Conservation (phyloP, 306 rosid species). For the Morella rubra region DNA sequence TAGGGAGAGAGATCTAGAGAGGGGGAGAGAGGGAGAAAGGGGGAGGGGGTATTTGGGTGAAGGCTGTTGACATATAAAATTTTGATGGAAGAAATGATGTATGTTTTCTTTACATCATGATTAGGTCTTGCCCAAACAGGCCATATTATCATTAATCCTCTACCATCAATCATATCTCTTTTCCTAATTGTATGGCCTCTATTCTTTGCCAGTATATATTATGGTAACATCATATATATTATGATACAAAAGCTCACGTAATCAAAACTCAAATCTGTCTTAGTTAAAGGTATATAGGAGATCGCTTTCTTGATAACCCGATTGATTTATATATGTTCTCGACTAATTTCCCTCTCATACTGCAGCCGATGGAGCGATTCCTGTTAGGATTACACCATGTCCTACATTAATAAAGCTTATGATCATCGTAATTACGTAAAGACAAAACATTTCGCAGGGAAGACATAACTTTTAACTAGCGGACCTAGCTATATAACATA, state of each 20-base stretch:
- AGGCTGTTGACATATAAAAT: background rate
- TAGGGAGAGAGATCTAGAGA: too few relatives aligned
- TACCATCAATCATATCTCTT: background rate
- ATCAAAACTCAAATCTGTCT: background rate
- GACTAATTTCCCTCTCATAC: too few relatives aligned
- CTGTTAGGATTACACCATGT: too few relatives aligned
- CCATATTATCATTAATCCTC: conserved; percentile 18
- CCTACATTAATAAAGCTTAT: background rate
- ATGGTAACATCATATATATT: background rate
- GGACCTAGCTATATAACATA: background rate
- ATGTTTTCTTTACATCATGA: conserved; percentile 29
- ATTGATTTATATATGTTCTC: too few relatives aligned
- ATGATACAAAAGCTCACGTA: background rate
- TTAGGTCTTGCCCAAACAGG: conserved; percentile 27
- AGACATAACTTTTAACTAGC: background rate
- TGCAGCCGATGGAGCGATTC: too few relatives aligned
- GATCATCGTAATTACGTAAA: background rate
- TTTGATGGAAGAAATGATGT: conserved; percentile 23
- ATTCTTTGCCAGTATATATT: background rate
- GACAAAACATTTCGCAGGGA: background rate
- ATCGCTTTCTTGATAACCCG: background rate
- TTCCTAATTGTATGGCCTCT: background rate
- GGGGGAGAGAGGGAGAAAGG: too few relatives aligned
- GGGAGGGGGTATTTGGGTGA: background rate
- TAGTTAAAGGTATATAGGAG: background rate